Base-by-base conservation (phyloP, 2,329 filamentous ascomycete species). In the Trichoderma aggressivum region DNA sequence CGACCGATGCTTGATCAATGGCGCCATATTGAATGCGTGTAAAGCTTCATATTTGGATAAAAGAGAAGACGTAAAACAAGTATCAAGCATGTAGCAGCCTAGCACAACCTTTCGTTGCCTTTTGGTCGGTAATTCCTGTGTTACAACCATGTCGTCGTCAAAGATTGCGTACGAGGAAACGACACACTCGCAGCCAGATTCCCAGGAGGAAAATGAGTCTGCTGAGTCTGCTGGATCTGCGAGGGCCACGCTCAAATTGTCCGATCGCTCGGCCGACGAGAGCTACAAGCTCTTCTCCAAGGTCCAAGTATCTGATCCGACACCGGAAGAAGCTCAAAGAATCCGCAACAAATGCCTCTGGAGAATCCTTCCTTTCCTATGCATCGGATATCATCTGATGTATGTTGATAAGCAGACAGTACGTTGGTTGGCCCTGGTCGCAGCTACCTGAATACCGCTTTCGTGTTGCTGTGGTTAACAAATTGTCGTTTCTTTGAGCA, bases 271-370 rank as follows among this genome's bases (percentile, higher is more conserved):
- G 65, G 81, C 81, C 2, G 81, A 83, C 62, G 81, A 83, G 72
- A 83, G 81, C 67, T 83, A 82, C 73, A 83, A 81, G 70, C 77
- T 83, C 8, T 82, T 82, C 58, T 79, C 78, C 3, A 78, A 80
- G 50, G 75, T 82, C 39, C 76, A 81, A 24, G 81, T 81, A 18
- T 73, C 79, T 7, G 80, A 81, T 6, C 80, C 81, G 7, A 82
- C 77, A 0, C 74, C 76, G 2, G 78, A 80, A 70, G 76, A 80
- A 72, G 77, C 76, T 18, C 73, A 61, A 59, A 71, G 62, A 53
- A 79, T 81, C 18, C 76, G 77, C 67, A 79, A 81, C 53, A 82
- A 81, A 75, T 78, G 78, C 26, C 50, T 81, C 6, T 77, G 77
- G 74, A 77, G 80, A 56, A 79, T 82, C 43, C 70, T 82, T 10